Evolutionary conservation across 257 asterid genomes (phyloP).

Genomic region (Henckelia pumila): DNA sequence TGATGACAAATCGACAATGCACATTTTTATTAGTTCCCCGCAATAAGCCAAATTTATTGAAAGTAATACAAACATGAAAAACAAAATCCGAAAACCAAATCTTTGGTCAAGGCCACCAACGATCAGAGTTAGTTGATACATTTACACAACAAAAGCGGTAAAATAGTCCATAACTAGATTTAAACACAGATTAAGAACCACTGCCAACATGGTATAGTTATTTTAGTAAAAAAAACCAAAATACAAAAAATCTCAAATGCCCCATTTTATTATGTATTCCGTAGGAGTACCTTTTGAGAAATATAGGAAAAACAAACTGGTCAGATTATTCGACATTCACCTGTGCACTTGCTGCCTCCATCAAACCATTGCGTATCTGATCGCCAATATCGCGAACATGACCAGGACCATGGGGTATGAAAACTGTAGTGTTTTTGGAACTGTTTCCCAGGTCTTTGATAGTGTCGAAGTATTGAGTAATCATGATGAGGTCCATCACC

Average conservation of each 20-base stretch:
- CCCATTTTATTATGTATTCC: background rate
- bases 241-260: slow-evolving; percentile 3
- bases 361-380: slow-evolving; percentile 87
- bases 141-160: background rate
- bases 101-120: background rate
- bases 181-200: background rate
- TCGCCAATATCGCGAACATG: slow-evolving; percentile 89
- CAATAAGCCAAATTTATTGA: too few species aligned
- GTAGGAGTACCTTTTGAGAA: background rate
- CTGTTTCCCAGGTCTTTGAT: slow-evolving; percentile 87
- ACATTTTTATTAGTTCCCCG: too few species aligned
- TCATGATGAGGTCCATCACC: slow-evolving; percentile 95
- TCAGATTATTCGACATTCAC: slow-evolving; percentile 26
- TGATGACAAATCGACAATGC: background rate
- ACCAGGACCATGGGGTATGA: slow-evolving; percentile 97
- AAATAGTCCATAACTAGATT: background rate
- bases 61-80: background rate
- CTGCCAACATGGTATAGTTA: background rate
- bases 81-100: background rate
- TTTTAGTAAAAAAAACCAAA: background rate
- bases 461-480: slow-evolving; percentile 95
- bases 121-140: background rate
- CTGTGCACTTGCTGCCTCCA: slow-evolving; percentile 75
- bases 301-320: slow-evolving; percentile 10
- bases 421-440: slow-evolving; percentile 86